A percentile compares a stretch with the other conserved stretches of the same genome.
Evolutionary conservation across 306 rosid genomes (phyloP).

Genomic region (Hippophae tibetana): DNA sequence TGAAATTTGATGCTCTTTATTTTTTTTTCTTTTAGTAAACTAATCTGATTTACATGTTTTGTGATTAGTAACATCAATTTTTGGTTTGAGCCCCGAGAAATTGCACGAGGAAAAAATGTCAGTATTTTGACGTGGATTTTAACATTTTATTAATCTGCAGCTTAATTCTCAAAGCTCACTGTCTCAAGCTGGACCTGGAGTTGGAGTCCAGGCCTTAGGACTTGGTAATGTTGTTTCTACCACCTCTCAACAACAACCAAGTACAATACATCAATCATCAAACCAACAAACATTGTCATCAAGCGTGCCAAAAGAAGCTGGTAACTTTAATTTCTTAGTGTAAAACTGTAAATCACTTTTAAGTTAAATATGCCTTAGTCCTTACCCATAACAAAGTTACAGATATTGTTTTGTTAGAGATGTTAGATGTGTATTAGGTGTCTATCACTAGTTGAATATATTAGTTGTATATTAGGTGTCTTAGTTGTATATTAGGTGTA

Average conservation of each 20-base stretch:
- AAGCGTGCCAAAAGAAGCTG: constrained; percentile 56
- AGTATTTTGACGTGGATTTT: background rate
- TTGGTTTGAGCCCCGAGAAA: too few relatives aligned
- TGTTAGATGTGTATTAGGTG: too few relatives aligned
- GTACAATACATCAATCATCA: constrained; percentile 60
- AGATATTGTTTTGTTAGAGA: too few relatives aligned
- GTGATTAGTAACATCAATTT: too few relatives aligned
- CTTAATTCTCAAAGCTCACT: constrained; percentile 61
- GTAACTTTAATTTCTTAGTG: constrained; percentile 19
- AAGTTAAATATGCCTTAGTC: background rate
- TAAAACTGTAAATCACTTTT: background rate
- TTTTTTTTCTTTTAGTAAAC: too few relatives aligned
- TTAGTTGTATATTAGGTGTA: too few relatives aligned
- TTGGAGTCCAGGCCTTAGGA: constrained; percentile 68
- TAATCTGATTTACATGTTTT: too few relatives aligned
- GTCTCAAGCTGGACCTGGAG: constrained; percentile 66
- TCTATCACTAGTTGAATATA: too few relatives aligned
- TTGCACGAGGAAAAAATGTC: too few relatives aligned
- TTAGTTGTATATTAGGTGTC: too few relatives aligned
- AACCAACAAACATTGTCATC: constrained; percentile 53
- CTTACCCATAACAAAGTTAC: too few relatives aligned
- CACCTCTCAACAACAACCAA: constrained; percentile 64
- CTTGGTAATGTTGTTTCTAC: constrained; percentile 54
- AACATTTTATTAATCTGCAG: constrained; percentile 36
- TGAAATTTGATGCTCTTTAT: too few relatives aligned